Evolutionary conservation across 1,284 basidiomycete genomes (phyloP).

Genomic region (Coniferiporia sulphurascens): DNA sequence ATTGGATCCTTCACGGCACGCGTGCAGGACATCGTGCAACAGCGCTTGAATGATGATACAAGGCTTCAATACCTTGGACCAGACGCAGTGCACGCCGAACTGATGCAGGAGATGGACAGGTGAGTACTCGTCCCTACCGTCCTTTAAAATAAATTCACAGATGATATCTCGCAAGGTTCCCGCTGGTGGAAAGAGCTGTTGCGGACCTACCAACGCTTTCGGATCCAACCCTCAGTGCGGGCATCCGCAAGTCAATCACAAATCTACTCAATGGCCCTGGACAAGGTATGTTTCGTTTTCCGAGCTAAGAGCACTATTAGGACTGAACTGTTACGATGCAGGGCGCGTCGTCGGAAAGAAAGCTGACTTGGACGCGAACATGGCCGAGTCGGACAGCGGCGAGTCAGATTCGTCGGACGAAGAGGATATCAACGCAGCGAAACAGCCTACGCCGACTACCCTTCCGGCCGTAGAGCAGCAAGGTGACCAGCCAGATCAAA

Average conservation of each 20-base stretch:
- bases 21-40: slow-evolving; percentile 55
- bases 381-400: too few species aligned
- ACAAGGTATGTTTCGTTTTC: neutral
- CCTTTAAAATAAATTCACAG: neutral
- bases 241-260: slow-evolving; percentile 31
- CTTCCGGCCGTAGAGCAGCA: neutral
- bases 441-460: neutral
- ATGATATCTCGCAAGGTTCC: slow-evolving; percentile 36
- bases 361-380: too few species aligned
- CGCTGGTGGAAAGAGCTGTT: slow-evolving; percentile 59
- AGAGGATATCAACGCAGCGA: too few species aligned
- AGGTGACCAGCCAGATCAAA: too few species aligned
- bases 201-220: slow-evolving; percentile 47
- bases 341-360: too few species aligned
- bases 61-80: slow-evolving; percentile 50
- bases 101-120: slow-evolving; percentile 71
- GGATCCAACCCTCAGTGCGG: slow-evolving; percentile 44
- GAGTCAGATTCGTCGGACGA: too few species aligned
- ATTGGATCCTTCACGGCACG: slow-evolving; percentile 47
- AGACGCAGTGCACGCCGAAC: slow-evolving; percentile 50
- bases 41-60: slow-evolving; percentile 48
- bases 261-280: neutral
- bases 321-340: too few species aligned
- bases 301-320: too few species aligned
- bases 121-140: slow-evolving; percentile 24